Percentiles rank a stretch among this genome's conserved stretches.
phyloP scores from a whole-genome alignment of 306 rosid species.

The Cicer pinnatifidum region DNA sequence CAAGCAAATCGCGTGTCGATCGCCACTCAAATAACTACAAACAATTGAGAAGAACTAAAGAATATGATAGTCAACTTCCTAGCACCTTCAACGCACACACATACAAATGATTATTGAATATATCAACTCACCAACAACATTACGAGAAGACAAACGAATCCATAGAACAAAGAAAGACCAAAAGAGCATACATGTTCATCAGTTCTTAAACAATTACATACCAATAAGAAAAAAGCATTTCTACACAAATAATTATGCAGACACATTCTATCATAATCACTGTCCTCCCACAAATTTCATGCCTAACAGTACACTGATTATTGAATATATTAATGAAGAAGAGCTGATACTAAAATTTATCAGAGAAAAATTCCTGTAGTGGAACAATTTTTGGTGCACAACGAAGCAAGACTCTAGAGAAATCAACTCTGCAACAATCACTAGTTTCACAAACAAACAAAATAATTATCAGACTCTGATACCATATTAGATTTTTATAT shows the following conservation, averaged over 20 bases:
- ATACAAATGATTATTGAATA: slow-evolving; percentile 18
- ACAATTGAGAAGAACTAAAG: slow-evolving; percentile 7
- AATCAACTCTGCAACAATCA: slow-evolving; percentile 1
- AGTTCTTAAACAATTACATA: slow-evolving; percentile 15
- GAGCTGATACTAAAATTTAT: not conserved
- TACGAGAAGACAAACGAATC: slow-evolving; percentile 35
- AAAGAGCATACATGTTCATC: slow-evolving; percentile 15
- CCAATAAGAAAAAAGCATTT: slow-evolving; percentile 19
- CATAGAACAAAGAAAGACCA: slow-evolving; percentile 31
- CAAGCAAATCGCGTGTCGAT: not conserved
- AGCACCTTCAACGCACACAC: slow-evolving; percentile 5
- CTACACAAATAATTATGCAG: not conserved
- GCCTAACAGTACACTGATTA: not conserved
- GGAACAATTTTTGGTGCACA: slow-evolving; percentile 27
- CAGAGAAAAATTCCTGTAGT: not conserved
- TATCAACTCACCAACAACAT: slow-evolving; percentile 15
- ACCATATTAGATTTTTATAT: too few species aligned
- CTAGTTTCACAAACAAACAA: not conserved
- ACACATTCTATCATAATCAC: slow-evolving; percentile 26
- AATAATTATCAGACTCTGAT: too few species aligned
- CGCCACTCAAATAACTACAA: not conserved
- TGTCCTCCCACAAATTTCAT: slow-evolving; percentile 20
- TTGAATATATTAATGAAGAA: not conserved
- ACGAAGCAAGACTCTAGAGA: slow-evolving; percentile 7
- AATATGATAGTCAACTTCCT: slow-evolving; percentile 33